Evolutionary conservation across 164 flowering plant species (phyloP).

Genomic region (Houttuynia cordata): DNA sequence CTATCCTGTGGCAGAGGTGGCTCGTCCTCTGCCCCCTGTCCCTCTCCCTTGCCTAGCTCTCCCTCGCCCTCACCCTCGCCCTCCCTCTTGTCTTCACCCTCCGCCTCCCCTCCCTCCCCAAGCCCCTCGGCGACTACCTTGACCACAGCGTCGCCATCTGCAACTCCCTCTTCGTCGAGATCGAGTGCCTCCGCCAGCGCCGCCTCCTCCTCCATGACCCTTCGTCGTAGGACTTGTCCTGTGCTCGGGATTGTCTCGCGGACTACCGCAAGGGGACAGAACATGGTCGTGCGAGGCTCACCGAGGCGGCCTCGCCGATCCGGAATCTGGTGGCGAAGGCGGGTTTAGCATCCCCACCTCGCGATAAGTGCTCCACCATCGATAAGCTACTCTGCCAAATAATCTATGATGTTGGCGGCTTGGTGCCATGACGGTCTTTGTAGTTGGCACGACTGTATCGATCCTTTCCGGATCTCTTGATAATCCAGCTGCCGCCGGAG

Average conservation of each 20-base stretch:
- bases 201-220: conserved; percentile 12
- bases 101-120: no score
- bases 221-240: conserved; percentile 10
- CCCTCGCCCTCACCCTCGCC: no score
- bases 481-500: neutral
- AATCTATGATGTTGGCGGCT: conserved; percentile 18
- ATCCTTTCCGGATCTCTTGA: conserved; percentile 10
- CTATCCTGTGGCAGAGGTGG: no score
- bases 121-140: no score
- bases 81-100: no score
- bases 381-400: conserved; percentile 15
- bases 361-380: conserved; percentile 15
- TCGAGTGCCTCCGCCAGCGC: conserved; percentile 16
- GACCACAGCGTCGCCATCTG: no score
- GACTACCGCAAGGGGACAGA: conserved; percentile 6
- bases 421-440: conserved; percentile 19
- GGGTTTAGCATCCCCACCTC: conserved; percentile 9
- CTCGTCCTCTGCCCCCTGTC: no score
- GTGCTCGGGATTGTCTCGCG: conserved; percentile 17
- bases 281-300: neutral
- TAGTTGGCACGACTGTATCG: conserved; percentile 14
- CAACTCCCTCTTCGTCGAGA: no score
- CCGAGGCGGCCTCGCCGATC: conserved; percentile 12
- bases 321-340: conserved; percentile 9
- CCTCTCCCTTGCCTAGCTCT: no score